phyloP scores from a whole-genome alignment of 108 stramenopile species.

The Asterionellopsis glacialis region DNA sequence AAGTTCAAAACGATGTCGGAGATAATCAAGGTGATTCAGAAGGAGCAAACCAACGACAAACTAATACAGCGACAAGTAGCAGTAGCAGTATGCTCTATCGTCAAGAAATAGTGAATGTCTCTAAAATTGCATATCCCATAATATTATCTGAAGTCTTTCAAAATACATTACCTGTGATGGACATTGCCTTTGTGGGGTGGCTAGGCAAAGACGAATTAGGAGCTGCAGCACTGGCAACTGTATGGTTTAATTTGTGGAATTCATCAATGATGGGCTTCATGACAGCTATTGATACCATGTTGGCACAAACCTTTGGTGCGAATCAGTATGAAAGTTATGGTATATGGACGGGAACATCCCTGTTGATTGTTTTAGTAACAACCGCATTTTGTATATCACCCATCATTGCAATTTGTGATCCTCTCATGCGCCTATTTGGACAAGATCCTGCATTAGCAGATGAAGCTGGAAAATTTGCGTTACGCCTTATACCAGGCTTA shows the following conservation, averaged over 20 bases:
- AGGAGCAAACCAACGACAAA: too few species aligned
- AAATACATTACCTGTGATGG: constrained; percentile 31
- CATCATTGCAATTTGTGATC: constrained; percentile 27
- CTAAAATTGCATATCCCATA: constrained; percentile 23
- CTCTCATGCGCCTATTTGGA: constrained; percentile 34
- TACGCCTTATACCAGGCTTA: constrained; percentile 33
- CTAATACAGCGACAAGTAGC: too few species aligned
- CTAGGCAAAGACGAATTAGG: constrained; percentile 38
- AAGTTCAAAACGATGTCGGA: too few species aligned
- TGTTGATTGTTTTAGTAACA: constrained; percentile 14
- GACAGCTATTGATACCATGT: constrained; percentile 39
- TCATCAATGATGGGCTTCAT: constrained; percentile 33
- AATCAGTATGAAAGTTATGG: constrained; percentile 25
- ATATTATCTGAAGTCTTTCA: constrained; percentile 36
- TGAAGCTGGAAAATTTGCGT: constrained; percentile 28
- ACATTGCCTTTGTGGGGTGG: constrained; percentile 33
- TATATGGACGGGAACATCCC: constrained; percentile 27
- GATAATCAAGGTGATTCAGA: too few species aligned
- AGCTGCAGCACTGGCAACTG: constrained; percentile 33
- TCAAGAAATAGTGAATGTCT: constrained; percentile 19
- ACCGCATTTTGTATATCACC: constrained; percentile 17
- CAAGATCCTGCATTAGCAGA: constrained; percentile 28
- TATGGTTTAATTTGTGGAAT: constrained; percentile 49
- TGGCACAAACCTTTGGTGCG: constrained; percentile 36
- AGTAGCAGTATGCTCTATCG: constrained; percentile 7